Percentiles rank a stretch among this genome's conserved stretches.
Conservation (phyloP, 164 flowering plant genomes). For the Hamamelis virginiana region DNA sequence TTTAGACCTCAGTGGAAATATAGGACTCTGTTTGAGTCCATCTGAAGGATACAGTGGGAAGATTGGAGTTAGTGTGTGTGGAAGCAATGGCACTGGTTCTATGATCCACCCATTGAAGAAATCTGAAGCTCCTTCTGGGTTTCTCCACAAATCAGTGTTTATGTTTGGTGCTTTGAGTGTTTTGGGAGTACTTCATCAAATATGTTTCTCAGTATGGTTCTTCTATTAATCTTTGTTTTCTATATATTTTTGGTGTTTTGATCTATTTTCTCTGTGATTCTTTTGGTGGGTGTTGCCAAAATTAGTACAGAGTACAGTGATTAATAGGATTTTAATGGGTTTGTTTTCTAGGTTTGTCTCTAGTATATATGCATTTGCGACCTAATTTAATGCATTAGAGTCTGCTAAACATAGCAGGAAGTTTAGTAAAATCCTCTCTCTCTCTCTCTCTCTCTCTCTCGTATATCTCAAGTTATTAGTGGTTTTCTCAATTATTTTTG, state of each 20-base stretch:
- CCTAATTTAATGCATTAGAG: too few relatives aligned
- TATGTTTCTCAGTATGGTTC: not conserved
- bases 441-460: too few relatives aligned
- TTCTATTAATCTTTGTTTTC: not conserved
- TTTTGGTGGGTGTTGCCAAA: not conserved
- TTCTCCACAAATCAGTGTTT: constrained; percentile 18
- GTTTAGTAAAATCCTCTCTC: too few relatives aligned
- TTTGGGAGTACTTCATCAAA: constrained; percentile 6
- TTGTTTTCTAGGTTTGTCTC: not conserved
- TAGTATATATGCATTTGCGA: too few relatives aligned
- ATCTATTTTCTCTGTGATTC: constrained; percentile 2
- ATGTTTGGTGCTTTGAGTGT: constrained; percentile 11
- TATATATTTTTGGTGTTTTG: not conserved
- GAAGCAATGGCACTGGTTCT: constrained; percentile 32
- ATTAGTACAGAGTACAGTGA: not conserved
- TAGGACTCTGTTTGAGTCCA: constrained; percentile 61
- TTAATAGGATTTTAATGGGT: not conserved
- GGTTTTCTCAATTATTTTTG: too few relatives aligned
- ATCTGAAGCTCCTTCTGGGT: constrained; percentile 37
- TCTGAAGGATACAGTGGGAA: constrained; percentile 39
- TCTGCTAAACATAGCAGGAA: too few relatives aligned
- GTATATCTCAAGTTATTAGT: too few relatives aligned
- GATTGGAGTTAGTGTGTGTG: constrained; percentile 53
- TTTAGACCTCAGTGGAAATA: constrained; percentile 71
- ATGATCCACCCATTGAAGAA: constrained; percentile 40